Evolutionary conservation across 148 eudicot genomes (phyloP), one percentile per base, ranked within the genome.

Genomic region (Chenopodium suecicum): DNA sequence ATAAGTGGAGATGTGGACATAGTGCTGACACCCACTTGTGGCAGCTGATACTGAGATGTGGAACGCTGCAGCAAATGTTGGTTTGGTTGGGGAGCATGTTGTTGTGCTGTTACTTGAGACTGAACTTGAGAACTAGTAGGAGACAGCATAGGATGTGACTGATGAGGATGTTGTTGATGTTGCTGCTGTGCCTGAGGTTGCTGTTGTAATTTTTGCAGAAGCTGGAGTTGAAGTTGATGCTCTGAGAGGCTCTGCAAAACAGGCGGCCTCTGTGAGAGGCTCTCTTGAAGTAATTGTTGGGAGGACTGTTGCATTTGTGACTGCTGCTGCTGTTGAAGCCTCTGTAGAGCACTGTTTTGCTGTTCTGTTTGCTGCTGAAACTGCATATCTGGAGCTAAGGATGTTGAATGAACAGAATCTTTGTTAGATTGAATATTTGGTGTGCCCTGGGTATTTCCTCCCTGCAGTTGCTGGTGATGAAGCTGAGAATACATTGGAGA

Each of bases 321-420:
- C 46, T 79, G 86, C 74, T 89, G 92, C 84, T 87, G 93, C 76
- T 88, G 91, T 78, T 88, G 95, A 60, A 89, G 81, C 84, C 90
- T 89, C 71, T 93, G 90, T 22, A 84, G 52, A 52, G 78, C 71
- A 77, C 77, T 84, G 73, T 32, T 58, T 37, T 86, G 76, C 79
- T 91, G 94, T 67, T 92, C 94, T 29, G 87, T 60, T 84, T 88
- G 94, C 81, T 91, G 99, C 85, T 93, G 98, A 86, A 89, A 90
- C 78, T 92, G 97, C 84, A 89, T 77, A 48, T 95, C 97, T 54
- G 88, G 90, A 23, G 90, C 86, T 78, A 90, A 79, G 12, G 94
- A 81, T 70, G 91, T 82, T 79, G 79, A 63, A 68, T 86, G 93
- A 77, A 84, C 73, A 64, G 88, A 58, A 70, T 71, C 87, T 64